These are phyloP conservation scores for Fraxinus ornus DNA, from an alignment of 305 asterid species.

Conservation along the genomic window DNA sequence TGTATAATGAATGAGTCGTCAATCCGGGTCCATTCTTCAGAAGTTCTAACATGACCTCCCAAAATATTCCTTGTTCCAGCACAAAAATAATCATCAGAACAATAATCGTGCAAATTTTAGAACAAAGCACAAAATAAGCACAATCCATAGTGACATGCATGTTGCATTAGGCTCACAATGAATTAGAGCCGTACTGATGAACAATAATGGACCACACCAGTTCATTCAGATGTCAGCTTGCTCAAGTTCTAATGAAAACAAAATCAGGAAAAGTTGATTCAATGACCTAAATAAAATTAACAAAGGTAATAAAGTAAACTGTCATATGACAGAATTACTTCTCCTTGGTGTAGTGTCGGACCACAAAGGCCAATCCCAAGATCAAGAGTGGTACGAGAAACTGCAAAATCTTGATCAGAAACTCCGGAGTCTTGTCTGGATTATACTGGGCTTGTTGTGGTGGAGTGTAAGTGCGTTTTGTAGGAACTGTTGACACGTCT, in stretches of 20 bases:
- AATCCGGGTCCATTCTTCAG: neutral
- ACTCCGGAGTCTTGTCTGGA: slow-evolving; percentile 56
- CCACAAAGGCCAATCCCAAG: slow-evolving; percentile 49
- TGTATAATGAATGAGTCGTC: neutral
- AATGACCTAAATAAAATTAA: neutral
- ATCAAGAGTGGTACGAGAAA: slow-evolving; percentile 52
- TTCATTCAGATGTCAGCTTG: neutral
- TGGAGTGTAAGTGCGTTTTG: slow-evolving; percentile 38
- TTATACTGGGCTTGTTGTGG: slow-evolving; percentile 42
- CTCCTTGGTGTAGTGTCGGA: slow-evolving; percentile 50
- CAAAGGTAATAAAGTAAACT: neutral
- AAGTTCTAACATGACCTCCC: neutral
- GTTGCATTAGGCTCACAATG: neutral
- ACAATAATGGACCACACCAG: neutral
- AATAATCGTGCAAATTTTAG: neutral
- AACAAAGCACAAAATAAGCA: neutral
- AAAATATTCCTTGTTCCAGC: neutral
- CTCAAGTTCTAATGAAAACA: neutral
- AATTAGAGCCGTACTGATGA: neutral
- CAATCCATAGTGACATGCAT: neutral
- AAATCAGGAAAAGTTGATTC: neutral
- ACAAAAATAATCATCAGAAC: neutral
- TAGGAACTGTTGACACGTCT: slow-evolving; percentile 60
- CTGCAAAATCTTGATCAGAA: slow-evolving; percentile 54
- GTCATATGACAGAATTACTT: slow-evolving; percentile 7